phyloP scores from a whole-genome alignment of 1,139 yeast genomes.

The Casaregolazyma lundiana region DNA sequence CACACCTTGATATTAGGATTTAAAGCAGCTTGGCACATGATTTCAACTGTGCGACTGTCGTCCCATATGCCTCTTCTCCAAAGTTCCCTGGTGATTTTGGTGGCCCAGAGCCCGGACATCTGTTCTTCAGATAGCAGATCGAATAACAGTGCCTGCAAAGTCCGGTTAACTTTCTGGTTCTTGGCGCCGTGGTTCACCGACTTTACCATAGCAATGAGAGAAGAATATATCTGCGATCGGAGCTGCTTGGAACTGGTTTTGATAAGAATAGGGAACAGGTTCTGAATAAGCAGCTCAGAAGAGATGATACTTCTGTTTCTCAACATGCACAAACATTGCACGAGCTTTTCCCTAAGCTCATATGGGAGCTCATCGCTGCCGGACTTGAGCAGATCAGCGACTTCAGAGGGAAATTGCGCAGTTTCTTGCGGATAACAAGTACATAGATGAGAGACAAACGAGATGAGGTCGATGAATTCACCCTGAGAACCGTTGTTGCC shows the following conservation, averaged over 20 bases:
- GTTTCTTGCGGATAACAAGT: constrained; percentile 88
- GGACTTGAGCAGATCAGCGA: constrained; percentile 59
- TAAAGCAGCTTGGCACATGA: constrained; percentile 92
- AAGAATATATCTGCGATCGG: constrained; percentile 75
- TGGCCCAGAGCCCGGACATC: constrained; percentile 84
- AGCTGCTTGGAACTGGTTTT: constrained; percentile 72
- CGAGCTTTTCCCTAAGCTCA: constrained; percentile 83
- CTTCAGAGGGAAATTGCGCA: constrained; percentile 72
- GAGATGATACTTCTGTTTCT: constrained; percentile 80
- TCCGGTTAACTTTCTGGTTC: constrained; percentile 80
- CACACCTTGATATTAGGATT: constrained; percentile 87
- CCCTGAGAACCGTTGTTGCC: constrained; percentile 54
- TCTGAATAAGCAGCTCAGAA: constrained; percentile 76
- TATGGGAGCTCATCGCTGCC: constrained; percentile 81
- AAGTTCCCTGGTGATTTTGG: constrained; percentile 86
- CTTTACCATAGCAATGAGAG: constrained; percentile 72
- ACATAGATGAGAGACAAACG: constrained; percentile 90
- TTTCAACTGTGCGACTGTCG: constrained; percentile 90
- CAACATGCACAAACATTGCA: constrained; percentile 83
- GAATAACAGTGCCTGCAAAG: constrained; percentile 88
- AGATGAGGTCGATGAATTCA: constrained; percentile 79
- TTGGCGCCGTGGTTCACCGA: constrained; percentile 78
- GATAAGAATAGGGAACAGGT: constrained; percentile 77
- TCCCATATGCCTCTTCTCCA: constrained; percentile 99
- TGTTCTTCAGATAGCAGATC: constrained; percentile 69